These are phyloP conservation scores for Gaultheria prostrata DNA, from an alignment of 148 eudicot genomes.

Conservation along the genomic window DNA sequence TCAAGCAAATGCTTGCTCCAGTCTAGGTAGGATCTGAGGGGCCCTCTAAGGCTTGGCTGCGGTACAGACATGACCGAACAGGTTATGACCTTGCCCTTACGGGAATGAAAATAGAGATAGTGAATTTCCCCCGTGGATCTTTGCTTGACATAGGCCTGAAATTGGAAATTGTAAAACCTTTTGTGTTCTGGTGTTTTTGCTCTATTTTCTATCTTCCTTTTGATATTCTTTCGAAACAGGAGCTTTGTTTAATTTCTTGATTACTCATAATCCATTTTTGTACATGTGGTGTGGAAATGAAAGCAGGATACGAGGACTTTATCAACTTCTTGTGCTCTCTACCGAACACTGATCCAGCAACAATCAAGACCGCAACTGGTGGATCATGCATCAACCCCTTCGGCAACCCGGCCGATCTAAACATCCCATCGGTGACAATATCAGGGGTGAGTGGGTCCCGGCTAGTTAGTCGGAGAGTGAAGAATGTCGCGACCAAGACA, in stretches of 20 bases:
- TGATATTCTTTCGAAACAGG: neutral
- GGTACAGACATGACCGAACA: too few relatives aligned
- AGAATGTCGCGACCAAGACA: slow-evolving; percentile 50
- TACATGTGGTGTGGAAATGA: neutral
- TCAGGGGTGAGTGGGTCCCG: slow-evolving; percentile 43
- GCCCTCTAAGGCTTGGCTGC: too few relatives aligned
- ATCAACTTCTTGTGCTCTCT: slow-evolving; percentile 83
- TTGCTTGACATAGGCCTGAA: too few relatives aligned
- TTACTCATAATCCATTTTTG: neutral
- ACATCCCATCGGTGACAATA: slow-evolving; percentile 83
- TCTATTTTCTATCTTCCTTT: neutral
- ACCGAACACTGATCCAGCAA: slow-evolving; percentile 45
- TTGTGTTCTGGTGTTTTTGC: too few relatives aligned
- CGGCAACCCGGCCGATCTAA: slow-evolving; percentile 63
- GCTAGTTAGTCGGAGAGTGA: slow-evolving; percentile 41
- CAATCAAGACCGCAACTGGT: slow-evolving; percentile 63
- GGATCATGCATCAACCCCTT: slow-evolving; percentile 65
- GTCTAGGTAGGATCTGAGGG: too few relatives aligned
- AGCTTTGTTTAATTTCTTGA: neutral
- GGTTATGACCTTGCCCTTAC: too few relatives aligned
- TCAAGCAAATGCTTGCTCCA: too few relatives aligned
- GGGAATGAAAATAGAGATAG: too few relatives aligned
- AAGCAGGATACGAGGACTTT: slow-evolving; percentile 69
- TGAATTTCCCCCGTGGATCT: too few relatives aligned
- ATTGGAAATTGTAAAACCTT: too few relatives aligned